phyloP scores from a whole-genome alignment of 129 eudicot species.

The Saussurea involucrata region DNA sequence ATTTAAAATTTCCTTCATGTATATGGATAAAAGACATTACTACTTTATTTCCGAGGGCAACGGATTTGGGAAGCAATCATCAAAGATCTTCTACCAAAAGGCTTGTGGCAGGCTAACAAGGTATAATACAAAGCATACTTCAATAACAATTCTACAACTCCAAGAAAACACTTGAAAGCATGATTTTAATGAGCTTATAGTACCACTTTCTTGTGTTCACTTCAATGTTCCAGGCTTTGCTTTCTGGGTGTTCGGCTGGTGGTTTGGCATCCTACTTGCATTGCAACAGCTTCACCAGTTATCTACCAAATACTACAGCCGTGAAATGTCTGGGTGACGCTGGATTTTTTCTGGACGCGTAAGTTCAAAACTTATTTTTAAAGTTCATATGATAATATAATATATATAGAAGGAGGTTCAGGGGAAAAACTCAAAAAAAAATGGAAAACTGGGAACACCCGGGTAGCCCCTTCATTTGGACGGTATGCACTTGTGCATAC shows the following conservation, averaged over 20 bases:
- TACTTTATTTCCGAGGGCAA: conserved; percentile 92
- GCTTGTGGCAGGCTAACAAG: conserved; percentile 66
- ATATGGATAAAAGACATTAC: conserved; percentile 63
- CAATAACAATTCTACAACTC: background rate
- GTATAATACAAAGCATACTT: conserved; percentile 29
- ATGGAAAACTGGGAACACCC: no score
- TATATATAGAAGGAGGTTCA: no score
- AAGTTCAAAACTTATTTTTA: conserved; percentile 26
- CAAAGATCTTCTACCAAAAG: conserved; percentile 87
- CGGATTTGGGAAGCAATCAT: conserved; percentile 86
- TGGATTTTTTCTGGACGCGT: conserved; percentile 86
- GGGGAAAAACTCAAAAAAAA: no score
- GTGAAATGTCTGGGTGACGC: conserved; percentile 97
- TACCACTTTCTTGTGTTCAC: background rate
- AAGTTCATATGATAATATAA: background rate
- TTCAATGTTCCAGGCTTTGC: conserved; percentile 59
- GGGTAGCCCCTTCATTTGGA: no score
- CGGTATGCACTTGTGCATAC: no score
- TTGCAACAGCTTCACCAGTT: conserved; percentile 65
- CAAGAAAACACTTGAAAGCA: background rate
- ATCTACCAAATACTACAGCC: conserved; percentile 64
- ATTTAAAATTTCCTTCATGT: conserved; percentile 6
- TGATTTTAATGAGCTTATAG: background rate
- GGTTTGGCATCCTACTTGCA: conserved; percentile 84
- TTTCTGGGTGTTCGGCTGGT: conserved; percentile 99